These are phyloP conservation scores for Arachis monticola DNA, from an alignment of 331 rosid species.

Conservation along the genomic window DNA sequence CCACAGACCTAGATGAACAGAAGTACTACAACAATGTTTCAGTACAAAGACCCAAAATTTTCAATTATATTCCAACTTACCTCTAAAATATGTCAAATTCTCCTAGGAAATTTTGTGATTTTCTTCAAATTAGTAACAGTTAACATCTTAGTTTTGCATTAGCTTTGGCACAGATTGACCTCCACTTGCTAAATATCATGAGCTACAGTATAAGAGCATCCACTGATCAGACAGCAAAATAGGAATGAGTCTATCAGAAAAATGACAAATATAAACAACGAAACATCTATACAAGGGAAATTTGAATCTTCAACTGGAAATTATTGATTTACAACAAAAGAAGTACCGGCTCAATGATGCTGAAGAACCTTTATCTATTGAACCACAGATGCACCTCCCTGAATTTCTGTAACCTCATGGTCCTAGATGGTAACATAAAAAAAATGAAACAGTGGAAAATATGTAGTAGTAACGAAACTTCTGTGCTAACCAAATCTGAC, in stretches of 20 bases:
- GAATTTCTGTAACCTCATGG: constrained; percentile 59
- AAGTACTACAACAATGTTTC: too few relatives aligned
- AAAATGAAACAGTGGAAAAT: constrained; percentile 25
- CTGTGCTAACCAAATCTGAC: constrained; percentile 6
- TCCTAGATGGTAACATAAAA: constrained; percentile 46
- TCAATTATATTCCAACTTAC: too few relatives aligned
- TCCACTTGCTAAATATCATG: constrained; percentile 18
- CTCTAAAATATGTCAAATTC: too few relatives aligned
- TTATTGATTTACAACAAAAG: constrained; percentile 23
- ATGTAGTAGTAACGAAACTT: constrained; percentile 12
- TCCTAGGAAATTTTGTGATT: too few relatives aligned
- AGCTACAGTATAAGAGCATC: background rate
- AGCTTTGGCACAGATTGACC: constrained; percentile 18
- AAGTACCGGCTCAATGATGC: constrained; percentile 35
- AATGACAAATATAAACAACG: constrained; percentile 1
- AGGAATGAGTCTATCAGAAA: background rate
- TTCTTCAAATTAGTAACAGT: background rate
- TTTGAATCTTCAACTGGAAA: constrained; percentile 16
- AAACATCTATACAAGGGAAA: background rate
- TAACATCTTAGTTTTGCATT: constrained; percentile 21
- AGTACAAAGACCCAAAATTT: too few relatives aligned
- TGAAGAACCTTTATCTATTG: constrained; percentile 50
- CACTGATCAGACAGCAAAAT: background rate
- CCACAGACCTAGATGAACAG: too few relatives aligned
- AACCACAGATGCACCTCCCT: constrained; percentile 39